Conservation (phyloP, 192 early-diverging fungal genomes). For the Kickxella alabastrina region DNA sequence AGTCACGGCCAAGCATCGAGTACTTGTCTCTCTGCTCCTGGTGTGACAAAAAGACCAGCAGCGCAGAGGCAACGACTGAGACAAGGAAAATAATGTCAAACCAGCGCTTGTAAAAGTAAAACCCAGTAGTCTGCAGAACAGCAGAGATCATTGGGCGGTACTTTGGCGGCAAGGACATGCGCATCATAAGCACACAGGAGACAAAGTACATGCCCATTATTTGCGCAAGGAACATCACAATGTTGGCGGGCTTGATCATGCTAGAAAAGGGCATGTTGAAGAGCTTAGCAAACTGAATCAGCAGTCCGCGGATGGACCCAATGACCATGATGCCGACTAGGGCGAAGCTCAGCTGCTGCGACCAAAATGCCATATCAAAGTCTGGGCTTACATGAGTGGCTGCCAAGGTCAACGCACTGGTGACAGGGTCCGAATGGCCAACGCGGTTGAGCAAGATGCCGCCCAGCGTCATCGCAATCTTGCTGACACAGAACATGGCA, state of each 20-base stretch:
- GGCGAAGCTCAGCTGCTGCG: constrained; percentile 88
- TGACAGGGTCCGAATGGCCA: constrained; percentile 79
- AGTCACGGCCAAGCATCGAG: constrained; percentile 46
- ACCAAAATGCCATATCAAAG: constrained; percentile 80
- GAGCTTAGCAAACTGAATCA: constrained; percentile 79
- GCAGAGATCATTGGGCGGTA: constrained; percentile 79
- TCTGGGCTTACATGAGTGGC: constrained; percentile 61
- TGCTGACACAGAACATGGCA: constrained; percentile 86
- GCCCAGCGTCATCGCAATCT: constrained; percentile 74
- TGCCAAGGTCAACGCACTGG: constrained; percentile 68
- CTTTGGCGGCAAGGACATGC: constrained; percentile 78
- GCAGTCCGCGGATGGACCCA: constrained; percentile 80
- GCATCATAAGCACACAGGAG: constrained; percentile 88
- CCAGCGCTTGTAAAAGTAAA: constrained; percentile 91
- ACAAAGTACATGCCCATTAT: constrained; percentile 93
- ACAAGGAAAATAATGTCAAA: constrained; percentile 90
- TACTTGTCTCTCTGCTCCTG: constrained; percentile 56
- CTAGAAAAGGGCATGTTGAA: constrained; percentile 63
- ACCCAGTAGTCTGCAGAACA: constrained; percentile 76
- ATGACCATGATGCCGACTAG: constrained; percentile 89
- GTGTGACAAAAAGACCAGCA: constrained; percentile 69
- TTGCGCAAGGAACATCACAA: constrained; percentile 77
- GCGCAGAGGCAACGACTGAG: constrained; percentile 66
- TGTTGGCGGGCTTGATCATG: constrained; percentile 68
- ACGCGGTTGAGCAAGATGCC: constrained; percentile 74